phyloP scores from a whole-genome alignment of 1,284 basidiomycete species.

The Leccinum pachyderme region DNA sequence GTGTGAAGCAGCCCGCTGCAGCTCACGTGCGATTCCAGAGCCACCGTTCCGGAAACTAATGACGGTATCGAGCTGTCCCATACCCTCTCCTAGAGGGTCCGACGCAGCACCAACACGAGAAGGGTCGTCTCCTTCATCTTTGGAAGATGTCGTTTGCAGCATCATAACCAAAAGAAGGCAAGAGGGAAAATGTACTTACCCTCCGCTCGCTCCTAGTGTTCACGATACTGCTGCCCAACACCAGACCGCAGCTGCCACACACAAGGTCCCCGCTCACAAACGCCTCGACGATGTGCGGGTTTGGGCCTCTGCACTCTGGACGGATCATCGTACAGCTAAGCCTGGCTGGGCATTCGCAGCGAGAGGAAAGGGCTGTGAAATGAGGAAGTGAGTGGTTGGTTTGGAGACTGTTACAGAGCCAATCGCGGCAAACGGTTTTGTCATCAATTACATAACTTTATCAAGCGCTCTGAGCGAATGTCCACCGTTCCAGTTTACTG shows the following conservation, averaged over 20 bases:
- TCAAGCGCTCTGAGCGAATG: too few relatives aligned
- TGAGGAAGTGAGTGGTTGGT: too few relatives aligned
- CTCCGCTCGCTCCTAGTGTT: constrained; percentile 98
- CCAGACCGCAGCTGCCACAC: constrained; percentile 94
- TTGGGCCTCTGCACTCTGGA: constrained; percentile 90
- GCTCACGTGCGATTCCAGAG: constrained; percentile 86
- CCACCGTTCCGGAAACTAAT: constrained; percentile 96
- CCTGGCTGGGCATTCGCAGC: constrained; percentile 63
- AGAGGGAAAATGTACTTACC: constrained; percentile 52
- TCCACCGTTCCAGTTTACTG: too few relatives aligned
- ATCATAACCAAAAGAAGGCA: constrained; percentile 11
- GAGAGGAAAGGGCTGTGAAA: constrained; percentile 70
- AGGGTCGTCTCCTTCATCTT: constrained; percentile 98
- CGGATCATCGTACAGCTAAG: constrained; percentile 91
- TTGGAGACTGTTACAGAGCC: too few relatives aligned
- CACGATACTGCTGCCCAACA: constrained; percentile 94
- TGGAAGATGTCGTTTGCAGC: constrained; percentile 45
- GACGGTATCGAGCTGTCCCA: constrained; percentile 91
- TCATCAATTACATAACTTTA: too few relatives aligned
- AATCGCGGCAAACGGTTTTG: too few relatives aligned
- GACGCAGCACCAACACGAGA: constrained; percentile 98
- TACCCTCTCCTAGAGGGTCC: constrained; percentile 91
- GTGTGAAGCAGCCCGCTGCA: constrained; percentile 85
- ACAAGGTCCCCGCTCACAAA: constrained; percentile 97
- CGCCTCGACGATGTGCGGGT: constrained; percentile 94